Base-by-base conservation (phyloP, 805 yeast species). In the Starmerella ratchasimensis region DNA sequence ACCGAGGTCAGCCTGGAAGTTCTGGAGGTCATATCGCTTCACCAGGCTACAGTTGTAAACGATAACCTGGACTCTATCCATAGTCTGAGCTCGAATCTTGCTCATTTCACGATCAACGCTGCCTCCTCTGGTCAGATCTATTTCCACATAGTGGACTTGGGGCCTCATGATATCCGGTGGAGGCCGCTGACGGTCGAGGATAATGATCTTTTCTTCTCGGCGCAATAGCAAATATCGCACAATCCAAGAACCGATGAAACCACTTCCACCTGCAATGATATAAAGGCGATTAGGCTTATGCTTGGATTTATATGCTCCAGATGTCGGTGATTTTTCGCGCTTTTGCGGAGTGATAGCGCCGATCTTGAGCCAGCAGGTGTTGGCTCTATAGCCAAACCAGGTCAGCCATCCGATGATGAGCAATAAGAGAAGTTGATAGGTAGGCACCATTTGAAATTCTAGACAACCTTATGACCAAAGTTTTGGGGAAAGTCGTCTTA, bases 191-290 rank as follows among this genome's bases (percentile, higher is more conserved):
- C 40, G 43, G 36, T 54, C 58, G 3, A 53, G 24, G 3, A 52
- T 22, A 19, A 36, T 31, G n/a, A 53, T 48, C 10, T 41, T 33
- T 11, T 20, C 28, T 15, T 53, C 55, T 6, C 47, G 48, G 3
- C 59, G 48, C 8, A 51, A 45, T 14, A 51, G 30, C 21, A 54
- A 44, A 29, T 50, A 54, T 8, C 59, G 46, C 20, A 47, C 52
- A 11, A 54, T 42, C 59, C 59, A 54, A 3, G 58, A 48, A 6
- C 59, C 59, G 19, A 43, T 24, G 33, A 52, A 54, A 8, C 58
- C 58, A n/a, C 48, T 39, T 16, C 57, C 59, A 1, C 58, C 57
- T 6, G 48, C 43, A n/a, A 54, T 35, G 11, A 54, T 34, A 37
- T 52, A 54, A 14, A 45, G 19, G 4, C 54, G 44, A 10, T 39